Percentiles rank a stretch among this genome's conserved stretches.
Evolutionary conservation across 2,329 filamentous ascomycete species (phyloP).

Genomic region (Orbilia brochopaga): DNA sequence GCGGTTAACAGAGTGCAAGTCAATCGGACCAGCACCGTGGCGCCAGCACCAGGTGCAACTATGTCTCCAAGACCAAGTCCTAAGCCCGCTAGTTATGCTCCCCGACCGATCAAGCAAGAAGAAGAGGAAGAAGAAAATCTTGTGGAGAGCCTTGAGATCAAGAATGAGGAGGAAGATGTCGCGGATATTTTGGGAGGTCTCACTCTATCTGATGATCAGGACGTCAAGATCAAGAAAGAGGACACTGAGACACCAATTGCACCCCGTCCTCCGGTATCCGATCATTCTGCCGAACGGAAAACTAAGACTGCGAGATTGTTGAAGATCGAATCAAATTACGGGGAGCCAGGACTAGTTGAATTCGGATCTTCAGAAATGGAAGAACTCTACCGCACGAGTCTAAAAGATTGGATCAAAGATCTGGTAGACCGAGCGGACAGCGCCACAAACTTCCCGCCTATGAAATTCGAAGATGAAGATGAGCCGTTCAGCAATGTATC

Average conservation of each 20-base stretch:
- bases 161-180: conserved; percentile 5
- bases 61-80: too few relatives aligned
- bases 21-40: too few relatives aligned
- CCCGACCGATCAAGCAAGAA: neutral
- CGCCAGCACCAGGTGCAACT: too few relatives aligned
- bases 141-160: neutral
- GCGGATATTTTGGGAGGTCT: neutral
- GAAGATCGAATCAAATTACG: conserved; percentile 4
- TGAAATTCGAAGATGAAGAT: neutral
- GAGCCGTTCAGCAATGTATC: conserved; percentile 14
- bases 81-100: neutral
- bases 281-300: neutral
- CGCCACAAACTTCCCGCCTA: neutral
- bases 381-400: conserved; percentile 9
- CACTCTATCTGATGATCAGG: neutral
- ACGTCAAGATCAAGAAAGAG: neutral
- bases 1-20: too few relatives aligned
- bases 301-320: neutral
- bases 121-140: neutral
- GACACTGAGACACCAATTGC: too few relatives aligned
- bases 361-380: conserved; percentile 39
- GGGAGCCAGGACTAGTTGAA: neutral
- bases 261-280: too few relatives aligned
- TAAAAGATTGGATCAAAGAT: conserved; percentile 27
- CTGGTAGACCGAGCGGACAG: conserved; percentile 12